A percentile compares a stretch with the other conserved stretches of the same genome.
These are phyloP conservation scores for Perkinsela sp. DNA, from an alignment of 208 protist genomes.

Conservation along the genomic window DNA sequence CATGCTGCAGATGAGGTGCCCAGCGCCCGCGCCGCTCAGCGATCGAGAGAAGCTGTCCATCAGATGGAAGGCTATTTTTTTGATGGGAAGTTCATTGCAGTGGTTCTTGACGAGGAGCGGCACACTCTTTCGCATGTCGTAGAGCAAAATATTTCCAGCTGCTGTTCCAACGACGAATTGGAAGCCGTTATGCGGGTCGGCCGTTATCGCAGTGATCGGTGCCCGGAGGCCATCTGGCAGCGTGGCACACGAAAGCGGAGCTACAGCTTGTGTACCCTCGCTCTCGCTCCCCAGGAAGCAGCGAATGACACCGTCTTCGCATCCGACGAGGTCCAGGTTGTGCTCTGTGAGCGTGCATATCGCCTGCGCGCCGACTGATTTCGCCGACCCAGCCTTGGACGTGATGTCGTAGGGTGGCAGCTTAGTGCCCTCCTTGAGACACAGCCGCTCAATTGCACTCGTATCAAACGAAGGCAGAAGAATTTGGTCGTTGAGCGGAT, in stretches of 20 bases:
- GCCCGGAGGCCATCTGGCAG: constrained; percentile 4
- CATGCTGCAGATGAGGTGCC: constrained; percentile 10
- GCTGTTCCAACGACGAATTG: constrained; percentile 39
- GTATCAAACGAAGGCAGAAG: neutral
- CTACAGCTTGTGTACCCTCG: constrained; percentile 11
- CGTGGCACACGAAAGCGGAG: constrained; percentile 9
- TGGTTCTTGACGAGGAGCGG: constrained; percentile 77
- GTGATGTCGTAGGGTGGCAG: neutral
- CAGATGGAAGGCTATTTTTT: constrained; percentile 64
- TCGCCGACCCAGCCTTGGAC: neutral
- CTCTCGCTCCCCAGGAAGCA: constrained; percentile 19
- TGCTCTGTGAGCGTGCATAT: constrained; percentile 6
- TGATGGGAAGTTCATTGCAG: constrained; percentile 72
- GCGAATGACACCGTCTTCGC: constrained; percentile 35
- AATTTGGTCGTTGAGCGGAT: neutral
- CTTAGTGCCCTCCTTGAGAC: neutral
- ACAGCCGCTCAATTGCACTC: neutral
- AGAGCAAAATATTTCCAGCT: constrained; percentile 39
- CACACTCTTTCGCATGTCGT: constrained; percentile 47
- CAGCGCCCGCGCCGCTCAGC: constrained; percentile 24
- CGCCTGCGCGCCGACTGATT: neutral
- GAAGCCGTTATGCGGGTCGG: constrained; percentile 26
- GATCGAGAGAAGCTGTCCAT: constrained; percentile 32
- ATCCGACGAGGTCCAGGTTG: constrained; percentile 24
- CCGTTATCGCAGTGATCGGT: constrained; percentile 22